Evolutionary conservation across 2,329 filamentous ascomycete species (phyloP), one percentile per base, ranked within the genome.

Genomic region (Hymenoscyphus fructigenus): DNA sequence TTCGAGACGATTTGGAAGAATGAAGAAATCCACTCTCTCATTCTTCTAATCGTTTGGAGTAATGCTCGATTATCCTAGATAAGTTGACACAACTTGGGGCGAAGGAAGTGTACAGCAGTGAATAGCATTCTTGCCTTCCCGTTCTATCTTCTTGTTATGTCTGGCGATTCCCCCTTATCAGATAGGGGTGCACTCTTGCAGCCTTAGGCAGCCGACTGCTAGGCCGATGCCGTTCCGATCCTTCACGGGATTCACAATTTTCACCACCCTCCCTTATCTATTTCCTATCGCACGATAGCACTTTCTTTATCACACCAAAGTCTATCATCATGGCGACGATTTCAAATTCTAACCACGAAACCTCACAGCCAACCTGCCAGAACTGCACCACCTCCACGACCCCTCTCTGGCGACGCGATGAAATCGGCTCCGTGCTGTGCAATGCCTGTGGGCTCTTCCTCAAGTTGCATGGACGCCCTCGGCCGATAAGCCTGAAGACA

Each of bases 391-490:
- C 95, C 56, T 96, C 92, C 53, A 98, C 93, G 61, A 99, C 95
- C 57, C 95, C 95, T 53, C 82, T 99, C 76, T 99, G 95, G 95
- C 91, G 95, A 74, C 90, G 95, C 81, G 95, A 99, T 84, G 95
- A 99, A 82, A 88, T 90, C 74, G 95, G 95, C 71, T 91, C 93
- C 0, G 94, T 99, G 44, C 90, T 99, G 61, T 99, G 95, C 88
- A 99, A 99, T 81, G 95, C 95, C 75, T 99, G 95, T 79, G 95
- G 95, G 66, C 85, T 99, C 64, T 99, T 98, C 79, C 85, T 98
- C 74, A 99, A 99, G 84, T 85, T 99, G 71, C 95, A 99, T 77
- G 93, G 93, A 69, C 91, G 93, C 29, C 88, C 95, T 66, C 89
- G 95, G 64, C 95, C 95, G 71, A 97, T 97, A 77, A 96, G 92